phyloP scores from a whole-genome alignment of 208 protist species.

The Acanthamoeba royreba region DNA sequence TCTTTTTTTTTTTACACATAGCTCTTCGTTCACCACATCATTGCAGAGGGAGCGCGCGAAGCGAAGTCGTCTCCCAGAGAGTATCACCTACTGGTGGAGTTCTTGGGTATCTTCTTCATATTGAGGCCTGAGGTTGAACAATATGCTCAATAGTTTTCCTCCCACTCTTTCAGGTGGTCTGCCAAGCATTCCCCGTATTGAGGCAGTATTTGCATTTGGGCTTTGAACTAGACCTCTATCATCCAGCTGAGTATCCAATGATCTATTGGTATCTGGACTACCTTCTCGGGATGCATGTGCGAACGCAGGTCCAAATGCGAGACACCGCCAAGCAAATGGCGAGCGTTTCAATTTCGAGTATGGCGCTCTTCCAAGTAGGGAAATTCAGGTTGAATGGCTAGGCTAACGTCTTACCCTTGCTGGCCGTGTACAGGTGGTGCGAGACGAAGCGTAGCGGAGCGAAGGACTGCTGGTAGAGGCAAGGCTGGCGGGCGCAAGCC shows the following conservation, averaged over 20 bases:
- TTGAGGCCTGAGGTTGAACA: too few relatives aligned
- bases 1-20: not conserved
- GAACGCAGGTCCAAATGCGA: not conserved
- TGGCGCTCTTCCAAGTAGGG: not conserved
- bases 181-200: not conserved
- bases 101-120: too few relatives aligned
- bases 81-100: not conserved
- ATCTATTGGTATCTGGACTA: constrained; percentile 25
- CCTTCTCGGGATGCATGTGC: not conserved
- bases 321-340: not conserved
- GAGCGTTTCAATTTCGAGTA: not conserved
- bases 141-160: not conserved
- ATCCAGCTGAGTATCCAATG: not conserved
- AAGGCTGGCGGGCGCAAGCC: not conserved
- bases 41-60: not conserved
- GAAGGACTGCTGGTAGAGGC: not conserved
- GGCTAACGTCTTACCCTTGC: not conserved
- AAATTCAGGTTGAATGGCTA: not conserved
- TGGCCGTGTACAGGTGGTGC: not conserved
- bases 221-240: not conserved
- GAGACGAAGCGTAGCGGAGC: not conserved
- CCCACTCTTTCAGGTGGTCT: not conserved
- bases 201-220: not conserved
- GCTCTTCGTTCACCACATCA: not conserved
- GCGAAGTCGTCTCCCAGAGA: not conserved